Evolutionary conservation across 2,329 filamentous ascomycete species (phyloP), one percentile per base, ranked within the genome.

Genomic region (Sordariomycetes sp.): DNA sequence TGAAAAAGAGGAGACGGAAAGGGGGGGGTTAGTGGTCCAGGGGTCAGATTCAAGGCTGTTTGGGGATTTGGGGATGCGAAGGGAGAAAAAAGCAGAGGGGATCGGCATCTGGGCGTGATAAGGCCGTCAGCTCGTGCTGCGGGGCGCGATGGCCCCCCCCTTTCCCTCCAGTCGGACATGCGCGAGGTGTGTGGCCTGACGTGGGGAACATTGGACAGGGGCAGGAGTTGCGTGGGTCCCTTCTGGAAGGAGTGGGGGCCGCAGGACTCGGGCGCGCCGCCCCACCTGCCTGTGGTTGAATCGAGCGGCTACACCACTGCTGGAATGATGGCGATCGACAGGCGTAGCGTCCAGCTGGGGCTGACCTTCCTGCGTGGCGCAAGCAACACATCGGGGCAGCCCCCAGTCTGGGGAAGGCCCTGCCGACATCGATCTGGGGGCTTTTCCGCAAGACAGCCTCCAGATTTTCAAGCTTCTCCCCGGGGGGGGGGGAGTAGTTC

Each of bases 231-330:
- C 35, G 55, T 36, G 28, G 55, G 42, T 15, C 34, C 17, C 17
- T 57, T 57, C 56, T 57, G 51, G 56, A 57, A 57, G 56, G 56
- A 54, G 51, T 53, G 51, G 56, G 34, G 50, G 20, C 15, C 32
- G 45, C 32, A 10, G 36, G 32, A n/a, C 15, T 12, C 36, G 12
- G 13, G 10, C 4, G 36, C 2, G 3, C 10, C 7, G 39, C 6
- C 39, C 39, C 39, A 15, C 39, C 39, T 17, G 15, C 13, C n/a
- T 45, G 15, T n/a, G 39, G 39, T n/a, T 3, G 28, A 32, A 32
- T 32, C 8, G 3, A 32, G 4, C 28, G 28, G 28, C 28, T 8
- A 32, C 28, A 32, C 28, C 28, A 32, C 28, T 32, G 39, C 15
- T 17, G 17, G n/a, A 2, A 2, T 45, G 13, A 45, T 45, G 39